These are phyloP conservation scores for Peniophora sp. DNA, from an alignment of 1,284 basidiomycete species.

Conservation along the genomic window DNA sequence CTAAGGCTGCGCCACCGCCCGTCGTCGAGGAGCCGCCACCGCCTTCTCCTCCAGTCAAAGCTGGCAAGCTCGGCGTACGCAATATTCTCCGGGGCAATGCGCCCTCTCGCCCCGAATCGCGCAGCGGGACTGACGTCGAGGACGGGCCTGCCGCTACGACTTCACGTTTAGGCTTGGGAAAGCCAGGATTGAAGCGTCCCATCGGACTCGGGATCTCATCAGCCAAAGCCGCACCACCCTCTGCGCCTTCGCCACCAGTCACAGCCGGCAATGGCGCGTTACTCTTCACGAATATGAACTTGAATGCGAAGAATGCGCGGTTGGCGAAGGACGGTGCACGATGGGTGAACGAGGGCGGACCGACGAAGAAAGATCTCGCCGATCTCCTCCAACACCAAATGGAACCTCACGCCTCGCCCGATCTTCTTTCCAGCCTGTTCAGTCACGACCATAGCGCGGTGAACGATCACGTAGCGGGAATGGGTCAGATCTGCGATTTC, in stretches of 20 bases:
- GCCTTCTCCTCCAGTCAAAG: slow-evolving; percentile 13
- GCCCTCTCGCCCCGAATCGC: slow-evolving; percentile 47
- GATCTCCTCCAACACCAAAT: slow-evolving; percentile 89
- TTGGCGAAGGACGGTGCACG: slow-evolving; percentile 73
- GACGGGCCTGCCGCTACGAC: slow-evolving; percentile 30
- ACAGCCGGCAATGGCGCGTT: slow-evolving; percentile 25
- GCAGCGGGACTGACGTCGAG: slow-evolving; percentile 39
- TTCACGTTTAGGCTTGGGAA: slow-evolving; percentile 29
- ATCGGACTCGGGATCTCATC: slow-evolving; percentile 15
- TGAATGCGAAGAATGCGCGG: slow-evolving; percentile 68
- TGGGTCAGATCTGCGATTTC: slow-evolving; percentile 71
- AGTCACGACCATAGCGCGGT: slow-evolving; percentile 95
- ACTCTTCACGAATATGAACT: slow-evolving; percentile 67
- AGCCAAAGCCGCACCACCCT: slow-evolving; percentile 18
- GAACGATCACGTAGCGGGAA: slow-evolving; percentile 82
- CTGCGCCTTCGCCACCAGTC: slow-evolving; percentile 23
- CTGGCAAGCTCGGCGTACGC: slow-evolving; percentile 56
- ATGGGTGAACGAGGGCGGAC: slow-evolving; percentile 80
- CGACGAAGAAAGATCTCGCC: slow-evolving; percentile 79
- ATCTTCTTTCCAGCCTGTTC: slow-evolving; percentile 78
- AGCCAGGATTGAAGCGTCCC: slow-evolving; percentile 46
- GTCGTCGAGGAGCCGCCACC: slow-evolving; percentile 7
- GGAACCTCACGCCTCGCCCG: slow-evolving; percentile 76
- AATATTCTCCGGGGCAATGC: slow-evolving; percentile 55
- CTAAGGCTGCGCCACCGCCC: slow-evolving; percentile 11